Evolutionary conservation across 1,284 basidiomycete species (phyloP), one percentile per base, ranked within the genome.

Genomic region (Porodaedalea pini): DNA sequence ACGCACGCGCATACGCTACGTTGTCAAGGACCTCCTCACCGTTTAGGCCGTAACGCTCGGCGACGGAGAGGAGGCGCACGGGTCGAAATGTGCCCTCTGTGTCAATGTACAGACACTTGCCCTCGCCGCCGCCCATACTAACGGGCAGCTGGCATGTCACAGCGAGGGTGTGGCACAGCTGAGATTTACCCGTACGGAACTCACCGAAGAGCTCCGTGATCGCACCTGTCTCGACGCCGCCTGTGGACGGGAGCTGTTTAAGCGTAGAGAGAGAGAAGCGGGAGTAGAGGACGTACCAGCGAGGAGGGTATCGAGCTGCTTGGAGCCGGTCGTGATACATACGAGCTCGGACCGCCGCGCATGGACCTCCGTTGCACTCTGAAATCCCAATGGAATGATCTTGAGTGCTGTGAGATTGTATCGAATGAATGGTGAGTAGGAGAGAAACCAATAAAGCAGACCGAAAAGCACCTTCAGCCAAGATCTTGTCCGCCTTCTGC

Each of bases 181-280:
- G 97, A 36, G 94, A 97, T 75, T 99, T 99, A 58, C 97, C 97
- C 7, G 97, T 99, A 65, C 97, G 81, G 75, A 98, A 99, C 75
- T 99, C 97, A 65, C 97, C 97, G 74, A 98, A 99, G 23, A 99
- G 77, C 72, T 99, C 97, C 0, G 97, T 99, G 70, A 99, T 98
- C 1, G 94, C 91, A 39, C 97, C 97, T 10, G 97, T 99, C 76
- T 99, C 97, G 66, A 99, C 93, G 6, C 97, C 97, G 56, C 92
- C 91, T 92, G 62, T 37, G 23, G 15, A 29, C 51, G 25, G 23
- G 45, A 51, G 39, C 53, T 51, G 15, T 29, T 19, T 21, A 25
- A 21, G 2, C 23, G 19, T 39, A 19, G 13, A 1, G 31, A 27
- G 25, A 45, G 23, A 4, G n/a, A n/a, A 17, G 41, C n/a, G 15